Percentiles rank a stretch among this genome's conserved stretches.
phyloP scores from a whole-genome alignment of 306 rosid species.

The Glycyrrhiza uralensis region DNA sequence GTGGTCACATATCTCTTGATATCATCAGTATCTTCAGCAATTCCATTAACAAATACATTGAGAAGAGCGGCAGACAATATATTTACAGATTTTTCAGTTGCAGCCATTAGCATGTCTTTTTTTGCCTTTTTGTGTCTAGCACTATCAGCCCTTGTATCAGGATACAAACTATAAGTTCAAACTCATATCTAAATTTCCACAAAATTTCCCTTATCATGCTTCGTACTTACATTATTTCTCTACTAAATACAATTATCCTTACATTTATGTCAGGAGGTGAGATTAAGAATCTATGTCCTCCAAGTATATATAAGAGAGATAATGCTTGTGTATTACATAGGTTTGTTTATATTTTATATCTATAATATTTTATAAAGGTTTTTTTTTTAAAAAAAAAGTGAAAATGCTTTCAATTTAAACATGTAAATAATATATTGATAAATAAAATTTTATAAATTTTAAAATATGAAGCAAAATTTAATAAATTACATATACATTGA shows the following conservation, averaged over 20 bases:
- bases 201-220: not conserved
- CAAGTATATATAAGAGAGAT: too few species aligned
- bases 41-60: slow-evolving; percentile 47
- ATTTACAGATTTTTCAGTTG: slow-evolving; percentile 46
- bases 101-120: slow-evolving; percentile 56
- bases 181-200: slow-evolving; percentile 31
- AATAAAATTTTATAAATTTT: too few species aligned
- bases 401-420: too few species aligned
- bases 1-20: slow-evolving; percentile 59
- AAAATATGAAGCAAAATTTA: too few species aligned
- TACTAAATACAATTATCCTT: not conserved
- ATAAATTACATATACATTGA: too few species aligned
- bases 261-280: not conserved
- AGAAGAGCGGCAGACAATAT: slow-evolving; percentile 39
- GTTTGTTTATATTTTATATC: too few species aligned
- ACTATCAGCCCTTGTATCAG: slow-evolving; percentile 45
- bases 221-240: too few species aligned
- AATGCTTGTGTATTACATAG: too few species aligned
- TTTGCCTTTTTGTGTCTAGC: slow-evolving; percentile 50
- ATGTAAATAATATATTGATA: too few species aligned
- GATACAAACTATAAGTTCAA: slow-evolving; percentile 45
- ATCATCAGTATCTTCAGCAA: slow-evolving; percentile 56
- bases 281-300: not conserved
- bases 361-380: too few species aligned
- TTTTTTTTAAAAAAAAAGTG: too few species aligned